phyloP scores from a whole-genome alignment of 164 flowering plant species.

The Annona squamosa region DNA sequence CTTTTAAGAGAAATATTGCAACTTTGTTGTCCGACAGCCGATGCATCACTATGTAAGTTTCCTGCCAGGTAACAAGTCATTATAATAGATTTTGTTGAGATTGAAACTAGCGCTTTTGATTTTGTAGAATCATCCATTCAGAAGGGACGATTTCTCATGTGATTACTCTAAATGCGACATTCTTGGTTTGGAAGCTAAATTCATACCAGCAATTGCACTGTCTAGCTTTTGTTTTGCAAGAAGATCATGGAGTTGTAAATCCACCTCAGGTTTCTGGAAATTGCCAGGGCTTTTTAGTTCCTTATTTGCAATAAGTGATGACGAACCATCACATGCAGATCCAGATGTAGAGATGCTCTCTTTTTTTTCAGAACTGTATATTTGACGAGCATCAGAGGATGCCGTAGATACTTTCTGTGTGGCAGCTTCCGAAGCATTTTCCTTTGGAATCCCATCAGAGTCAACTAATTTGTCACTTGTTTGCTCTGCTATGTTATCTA shows the following conservation, averaged over 20 bases:
- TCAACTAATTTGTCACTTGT: slow-evolving; percentile 9
- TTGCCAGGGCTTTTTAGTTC: slow-evolving; percentile 12
- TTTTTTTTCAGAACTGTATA: background rate
- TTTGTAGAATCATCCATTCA: slow-evolving; percentile 10
- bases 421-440: slow-evolving; percentile 10
- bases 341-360: slow-evolving; percentile 6
- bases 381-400: slow-evolving; percentile 4
- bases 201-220: slow-evolving; percentile 8
- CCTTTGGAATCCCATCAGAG: slow-evolving; percentile 9
- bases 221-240: slow-evolving; percentile 8
- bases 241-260: slow-evolving; percentile 12
- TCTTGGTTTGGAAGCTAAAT: slow-evolving; percentile 11
- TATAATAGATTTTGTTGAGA: slow-evolving; percentile 15
- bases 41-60: slow-evolving; percentile 14
- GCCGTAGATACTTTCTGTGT: slow-evolving; percentile 13
- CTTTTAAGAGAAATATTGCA: slow-evolving; percentile 12
- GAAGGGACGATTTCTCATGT: slow-evolving; percentile 13
- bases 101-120: slow-evolving; percentile 11
- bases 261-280: slow-evolving; percentile 13
- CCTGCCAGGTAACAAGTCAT: slow-evolving; percentile 11
- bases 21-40: slow-evolving; percentile 10
- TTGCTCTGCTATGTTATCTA: background rate
- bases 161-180: slow-evolving; percentile 13
- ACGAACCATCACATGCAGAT: slow-evolving; percentile 4
- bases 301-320: slow-evolving; percentile 7